These are phyloP conservation scores for Lactifluus piperatus DNA, from an alignment of 768 basidiomycete genomes.

Conservation along the genomic window DNA sequence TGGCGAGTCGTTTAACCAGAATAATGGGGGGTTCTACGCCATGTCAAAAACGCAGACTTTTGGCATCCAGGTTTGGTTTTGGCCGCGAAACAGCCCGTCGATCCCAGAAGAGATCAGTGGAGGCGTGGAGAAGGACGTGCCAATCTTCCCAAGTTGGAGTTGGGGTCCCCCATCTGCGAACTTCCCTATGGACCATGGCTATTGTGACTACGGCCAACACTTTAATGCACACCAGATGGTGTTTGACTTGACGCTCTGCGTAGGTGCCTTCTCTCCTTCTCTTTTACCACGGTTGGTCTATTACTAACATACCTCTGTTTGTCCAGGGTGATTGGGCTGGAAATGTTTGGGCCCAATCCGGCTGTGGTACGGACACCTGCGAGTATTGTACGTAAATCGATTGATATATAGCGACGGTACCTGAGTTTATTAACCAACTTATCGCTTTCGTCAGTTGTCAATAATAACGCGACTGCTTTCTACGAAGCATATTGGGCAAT, in stretches of 20 bases:
- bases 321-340: slow-evolving; percentile 19
- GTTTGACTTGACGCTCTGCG: slow-evolving; percentile 57
- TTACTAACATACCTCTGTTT: neutral
- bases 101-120: slow-evolving; percentile 37
- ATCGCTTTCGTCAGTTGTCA: slow-evolving; percentile 36
- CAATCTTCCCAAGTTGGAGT: slow-evolving; percentile 1
- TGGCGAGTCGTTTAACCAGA: slow-evolving; percentile 40
- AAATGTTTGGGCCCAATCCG: slow-evolving; percentile 11
- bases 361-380: slow-evolving; percentile 36
- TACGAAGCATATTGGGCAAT: slow-evolving; percentile 63
- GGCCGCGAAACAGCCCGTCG: slow-evolving; percentile 37
- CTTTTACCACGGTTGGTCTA: neutral
- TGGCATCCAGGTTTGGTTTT: slow-evolving; percentile 57
- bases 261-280: slow-evolving; percentile 24
- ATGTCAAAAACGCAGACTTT: slow-evolving; percentile 33
- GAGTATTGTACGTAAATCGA: slow-evolving; percentile 35
- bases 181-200: slow-evolving; percentile 34
- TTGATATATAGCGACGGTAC: neutral
- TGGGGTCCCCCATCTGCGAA: slow-evolving; percentile 43
- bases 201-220: slow-evolving; percentile 44
- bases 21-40: slow-evolving; percentile 54
- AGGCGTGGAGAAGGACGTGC: neutral
- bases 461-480: slow-evolving; percentile 51
- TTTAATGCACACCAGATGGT: slow-evolving; percentile 46
- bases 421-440: neutral